These are phyloP conservation scores for Prunus mira DNA, from an alignment of 306 rosid species.

Conservation along the genomic window DNA sequence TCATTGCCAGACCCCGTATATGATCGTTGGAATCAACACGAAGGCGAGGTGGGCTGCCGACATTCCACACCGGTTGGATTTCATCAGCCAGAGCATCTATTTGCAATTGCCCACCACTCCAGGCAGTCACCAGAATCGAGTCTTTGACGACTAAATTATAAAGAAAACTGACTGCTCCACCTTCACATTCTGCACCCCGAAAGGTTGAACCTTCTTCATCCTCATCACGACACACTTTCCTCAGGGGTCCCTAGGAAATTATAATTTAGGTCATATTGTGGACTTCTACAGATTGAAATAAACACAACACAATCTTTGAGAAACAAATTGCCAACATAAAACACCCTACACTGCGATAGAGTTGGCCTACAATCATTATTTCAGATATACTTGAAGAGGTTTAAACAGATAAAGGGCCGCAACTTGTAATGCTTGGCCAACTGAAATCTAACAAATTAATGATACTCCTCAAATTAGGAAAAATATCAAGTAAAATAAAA, in stretches of 20 bases:
- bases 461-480: not conserved
- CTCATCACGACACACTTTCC: conserved; percentile 57
- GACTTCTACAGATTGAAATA: conserved; percentile 1
- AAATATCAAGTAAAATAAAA: not conserved
- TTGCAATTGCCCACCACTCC: conserved; percentile 96
- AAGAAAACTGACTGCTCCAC: conserved; percentile 71
- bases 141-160: conserved; percentile 80
- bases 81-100: conserved; percentile 96
- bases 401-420: not conserved
- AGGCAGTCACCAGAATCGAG: conserved; percentile 79
- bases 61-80: conserved; percentile 88
- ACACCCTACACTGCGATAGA: not conserved
- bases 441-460: not conserved
- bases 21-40: conserved; percentile 66
- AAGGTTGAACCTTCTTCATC: conserved; percentile 49
- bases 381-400: not conserved
- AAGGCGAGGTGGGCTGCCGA: conserved; percentile 70
- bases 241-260: conserved; percentile 75
- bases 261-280: conserved; percentile 13
- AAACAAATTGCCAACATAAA: not conserved
- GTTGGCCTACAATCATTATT: not conserved
- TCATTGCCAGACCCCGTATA: conserved; percentile 90
- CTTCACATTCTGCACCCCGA: conserved; percentile 79
- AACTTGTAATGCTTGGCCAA: not conserved
- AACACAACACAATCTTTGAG: not conserved